Conservation (phyloP, 1,139 yeast species). For the Protomyces lactucae-debilis region DNA sequence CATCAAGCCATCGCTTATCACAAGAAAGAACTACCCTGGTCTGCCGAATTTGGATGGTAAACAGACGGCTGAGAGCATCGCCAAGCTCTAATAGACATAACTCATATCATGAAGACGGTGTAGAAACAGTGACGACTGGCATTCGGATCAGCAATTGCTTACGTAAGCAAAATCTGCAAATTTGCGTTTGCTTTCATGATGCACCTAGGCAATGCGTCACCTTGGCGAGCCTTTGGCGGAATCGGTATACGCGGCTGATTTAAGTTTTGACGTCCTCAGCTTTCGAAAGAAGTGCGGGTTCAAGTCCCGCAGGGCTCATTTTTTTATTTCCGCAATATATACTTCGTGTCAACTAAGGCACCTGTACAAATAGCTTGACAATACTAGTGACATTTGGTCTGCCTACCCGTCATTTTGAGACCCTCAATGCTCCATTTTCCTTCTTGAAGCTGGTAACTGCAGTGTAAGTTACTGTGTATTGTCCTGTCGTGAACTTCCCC, state of each 20-base stretch:
- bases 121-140: not conserved
- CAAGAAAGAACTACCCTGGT: not conserved
- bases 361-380: too few species aligned
- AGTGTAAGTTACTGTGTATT: too few species aligned
- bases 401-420: too few species aligned
- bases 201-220: too few species aligned
- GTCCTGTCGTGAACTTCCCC: not conserved
- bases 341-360: not conserved
- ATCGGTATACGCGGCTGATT: not conserved
- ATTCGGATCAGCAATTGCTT: not conserved
- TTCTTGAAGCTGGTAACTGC: not conserved
- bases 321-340: not conserved
- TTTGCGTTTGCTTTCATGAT: not conserved
- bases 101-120: too few species aligned
- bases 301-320: not conserved
- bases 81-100: not conserved
- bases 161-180: not conserved
- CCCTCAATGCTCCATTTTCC: too few species aligned
- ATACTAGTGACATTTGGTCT: too few species aligned
- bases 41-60: not conserved
- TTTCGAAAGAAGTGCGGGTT: not conserved
- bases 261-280: not conserved
- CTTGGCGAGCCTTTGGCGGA: not conserved
- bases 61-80: not conserved
- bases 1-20: not conserved